Percentiles rank a stretch among this genome's conserved stretches.
Conservation (phyloP, 1,284 basidiomycete species). For the Hemileia vastatrix region DNA sequence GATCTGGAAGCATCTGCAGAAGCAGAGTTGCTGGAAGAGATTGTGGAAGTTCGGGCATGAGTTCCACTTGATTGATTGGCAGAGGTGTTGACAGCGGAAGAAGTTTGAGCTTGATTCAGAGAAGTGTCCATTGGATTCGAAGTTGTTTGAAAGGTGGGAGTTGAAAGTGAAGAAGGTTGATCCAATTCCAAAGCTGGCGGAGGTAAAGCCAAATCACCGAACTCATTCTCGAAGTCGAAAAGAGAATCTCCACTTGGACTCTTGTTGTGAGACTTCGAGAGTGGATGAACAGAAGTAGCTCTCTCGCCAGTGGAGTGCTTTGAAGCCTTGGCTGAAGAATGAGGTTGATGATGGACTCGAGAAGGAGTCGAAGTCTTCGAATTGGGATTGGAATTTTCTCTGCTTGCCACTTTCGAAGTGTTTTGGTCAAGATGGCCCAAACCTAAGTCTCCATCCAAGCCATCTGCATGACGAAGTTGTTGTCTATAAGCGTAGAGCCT, state of each 20-base stretch:
- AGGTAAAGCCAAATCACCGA: too few relatives aligned
- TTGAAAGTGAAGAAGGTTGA: too few relatives aligned
- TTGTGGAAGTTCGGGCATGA: background rate
- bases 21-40: background rate
- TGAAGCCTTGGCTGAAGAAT: too few relatives aligned
- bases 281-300: too few relatives aligned
- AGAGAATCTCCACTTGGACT: too few relatives aligned
- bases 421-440: constrained; percentile 12
- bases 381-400: constrained; percentile 7
- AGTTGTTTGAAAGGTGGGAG: too few relatives aligned
- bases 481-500: constrained; percentile 36
- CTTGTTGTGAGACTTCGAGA: too few relatives aligned
- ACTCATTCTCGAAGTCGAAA: too few relatives aligned
- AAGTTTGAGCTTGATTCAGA: too few relatives aligned
- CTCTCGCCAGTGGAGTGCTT: too few relatives aligned
- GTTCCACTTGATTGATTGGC: background rate
- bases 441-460: constrained; percentile 36
- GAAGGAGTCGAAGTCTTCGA: background rate
- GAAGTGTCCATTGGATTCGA: too few relatives aligned
- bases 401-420: constrained; percentile 10
- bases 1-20: background rate
- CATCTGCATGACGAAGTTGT: constrained; percentile 35
- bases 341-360: background rate
- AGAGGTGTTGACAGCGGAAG: background rate
- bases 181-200: too few relatives aligned